Evolutionary conservation across 2,329 filamentous ascomycete genomes (phyloP).

Genomic region (Curvularia spicifera): DNA sequence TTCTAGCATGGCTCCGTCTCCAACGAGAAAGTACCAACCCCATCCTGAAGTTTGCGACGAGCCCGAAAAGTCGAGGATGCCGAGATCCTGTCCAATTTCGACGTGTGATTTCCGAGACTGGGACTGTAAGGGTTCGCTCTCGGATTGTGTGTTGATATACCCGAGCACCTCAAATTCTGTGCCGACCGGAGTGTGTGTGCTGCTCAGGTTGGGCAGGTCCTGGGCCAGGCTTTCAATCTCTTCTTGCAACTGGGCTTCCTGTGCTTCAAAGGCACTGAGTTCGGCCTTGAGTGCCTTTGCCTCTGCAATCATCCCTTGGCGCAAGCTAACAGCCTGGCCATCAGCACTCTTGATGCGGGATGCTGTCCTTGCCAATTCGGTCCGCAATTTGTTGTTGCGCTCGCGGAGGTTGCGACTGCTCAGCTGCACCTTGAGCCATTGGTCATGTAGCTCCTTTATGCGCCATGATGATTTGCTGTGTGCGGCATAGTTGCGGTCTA

Average conservation of each 20-base stretch:
- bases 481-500: constrained; percentile 79
- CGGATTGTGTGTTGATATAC: constrained; percentile 78
- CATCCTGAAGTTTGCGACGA: constrained; percentile 86
- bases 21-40: constrained; percentile 98
- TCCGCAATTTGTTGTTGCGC: constrained; percentile 69
- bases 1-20: constrained; percentile 91
- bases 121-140: constrained; percentile 39
- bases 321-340: constrained; percentile 48
- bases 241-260: constrained; percentile 64
- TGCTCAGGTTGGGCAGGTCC: constrained; percentile 86
- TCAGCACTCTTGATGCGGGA: constrained; percentile 33
- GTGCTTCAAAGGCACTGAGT: constrained; percentile 65
- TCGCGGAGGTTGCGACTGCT: constrained; percentile 68
- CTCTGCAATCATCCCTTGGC: constrained; percentile 65
- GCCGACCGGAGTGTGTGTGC: constrained; percentile 74
- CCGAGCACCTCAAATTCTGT: constrained; percentile 68
- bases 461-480: constrained; percentile 60
- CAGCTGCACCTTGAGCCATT: constrained; percentile 59
- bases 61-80: constrained; percentile 85
- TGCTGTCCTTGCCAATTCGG: constrained; percentile 55
- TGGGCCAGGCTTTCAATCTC: constrained; percentile 79
- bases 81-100: constrained; percentile 83
- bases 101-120: constrained; percentile 76
- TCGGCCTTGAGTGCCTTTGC: constrained; percentile 69
- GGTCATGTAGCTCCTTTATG: constrained; percentile 59